Percentiles rank a stretch among this genome's conserved stretches.
These are phyloP conservation scores for Magnolia officinalis DNA, from an alignment of 164 flowering plant genomes.

Conservation along the genomic window DNA sequence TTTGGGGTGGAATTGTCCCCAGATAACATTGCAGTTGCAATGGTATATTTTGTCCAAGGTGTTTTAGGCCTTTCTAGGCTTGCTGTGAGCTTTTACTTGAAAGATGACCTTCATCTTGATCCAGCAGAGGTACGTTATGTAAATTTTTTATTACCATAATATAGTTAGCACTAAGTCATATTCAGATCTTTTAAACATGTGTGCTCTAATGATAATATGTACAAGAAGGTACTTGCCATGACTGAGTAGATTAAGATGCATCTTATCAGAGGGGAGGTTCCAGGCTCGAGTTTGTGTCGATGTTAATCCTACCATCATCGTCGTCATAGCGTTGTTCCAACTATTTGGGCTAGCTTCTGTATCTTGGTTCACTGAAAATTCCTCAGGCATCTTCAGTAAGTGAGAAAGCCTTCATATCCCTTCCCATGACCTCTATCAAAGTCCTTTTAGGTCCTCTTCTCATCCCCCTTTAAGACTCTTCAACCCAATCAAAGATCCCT, in stretches of 20 bases:
- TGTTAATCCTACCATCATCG: neutral
- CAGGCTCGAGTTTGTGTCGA: neutral
- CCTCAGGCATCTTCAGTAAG: neutral
- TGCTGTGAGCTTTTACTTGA: slow-evolving; percentile 92
- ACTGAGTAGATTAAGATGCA: neutral
- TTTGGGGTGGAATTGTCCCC: slow-evolving; percentile 93
- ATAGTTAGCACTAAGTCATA: too few relatives aligned
- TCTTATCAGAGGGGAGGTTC: neutral
- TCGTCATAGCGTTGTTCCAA: neutral
- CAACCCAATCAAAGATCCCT: too few relatives aligned
- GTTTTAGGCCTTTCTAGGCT: slow-evolving; percentile 97
- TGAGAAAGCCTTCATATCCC: neutral
- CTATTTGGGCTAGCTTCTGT: neutral
- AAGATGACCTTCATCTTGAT: slow-evolving; percentile 95
- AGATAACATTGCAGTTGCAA: slow-evolving; percentile 91
- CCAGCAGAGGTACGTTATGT: slow-evolving; percentile 81
- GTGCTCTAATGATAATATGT: neutral
- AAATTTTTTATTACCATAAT: neutral
- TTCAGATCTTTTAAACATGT: too few relatives aligned
- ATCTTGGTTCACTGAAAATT: neutral
- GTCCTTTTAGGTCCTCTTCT: too few relatives aligned
- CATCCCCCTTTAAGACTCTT: too few relatives aligned
- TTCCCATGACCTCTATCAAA: neutral
- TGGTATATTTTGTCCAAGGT: slow-evolving; percentile 99
- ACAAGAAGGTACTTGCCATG: neutral